Conservation (phyloP, 805 yeast genomes). For the Saccharomycopsis javanensis region DNA sequence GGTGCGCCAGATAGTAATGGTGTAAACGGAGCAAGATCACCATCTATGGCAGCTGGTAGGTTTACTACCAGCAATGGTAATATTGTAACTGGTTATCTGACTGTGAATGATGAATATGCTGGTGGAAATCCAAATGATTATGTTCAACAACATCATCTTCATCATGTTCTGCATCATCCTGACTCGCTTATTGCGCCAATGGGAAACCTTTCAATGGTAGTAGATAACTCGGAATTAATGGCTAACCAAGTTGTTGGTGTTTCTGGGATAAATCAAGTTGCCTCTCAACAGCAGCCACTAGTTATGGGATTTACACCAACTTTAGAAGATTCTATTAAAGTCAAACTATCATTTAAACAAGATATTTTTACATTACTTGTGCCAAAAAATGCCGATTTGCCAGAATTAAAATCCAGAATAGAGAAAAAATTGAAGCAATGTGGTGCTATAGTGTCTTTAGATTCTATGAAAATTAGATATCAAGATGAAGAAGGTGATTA, state of each 20-base stretch:
- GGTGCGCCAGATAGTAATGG: neutral
- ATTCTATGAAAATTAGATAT: conserved; percentile 53
- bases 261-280: neutral
- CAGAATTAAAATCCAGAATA: conserved; percentile 47
- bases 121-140: neutral
- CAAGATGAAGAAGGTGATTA: conserved; percentile 94
- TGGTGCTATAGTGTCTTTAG: conserved; percentile 34
- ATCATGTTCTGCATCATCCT: neutral
- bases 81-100: neutral
- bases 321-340: conserved; percentile 30
- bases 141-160: neutral
- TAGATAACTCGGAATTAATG: neutral
- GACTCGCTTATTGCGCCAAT: neutral
- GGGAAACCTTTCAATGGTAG: conserved; percentile 1
- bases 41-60: neutral
- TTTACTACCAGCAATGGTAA: neutral
- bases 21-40: neutral
- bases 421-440: conserved; percentile 46
- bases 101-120: neutral
- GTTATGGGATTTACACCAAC: conserved; percentile 21
- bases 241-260: neutral
- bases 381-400: conserved; percentile 40
- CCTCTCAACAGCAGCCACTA: neutral
- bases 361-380: conserved; percentile 60
- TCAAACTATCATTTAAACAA: conserved; percentile 33